Evolutionary conservation across 805 yeast genomes (phyloP), one percentile per base, ranked within the genome.

Genomic region (Candida easanensis): DNA sequence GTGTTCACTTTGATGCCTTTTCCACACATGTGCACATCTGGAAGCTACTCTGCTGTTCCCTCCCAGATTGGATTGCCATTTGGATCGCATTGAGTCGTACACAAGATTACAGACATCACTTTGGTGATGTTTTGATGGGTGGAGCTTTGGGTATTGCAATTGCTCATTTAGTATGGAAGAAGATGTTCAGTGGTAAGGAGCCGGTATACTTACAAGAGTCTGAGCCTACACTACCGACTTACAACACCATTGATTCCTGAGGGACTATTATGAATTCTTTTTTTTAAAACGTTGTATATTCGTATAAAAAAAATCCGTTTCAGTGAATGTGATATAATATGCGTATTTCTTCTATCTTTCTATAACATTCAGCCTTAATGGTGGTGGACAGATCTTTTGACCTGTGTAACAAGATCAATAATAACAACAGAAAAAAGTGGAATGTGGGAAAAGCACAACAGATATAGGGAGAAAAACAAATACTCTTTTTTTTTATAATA

Each of bases 81-180:
- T 73, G 81, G 51, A 80, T 93, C 48, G 97, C 97, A 0, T 62
- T 86, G 42, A 79, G 91, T 27, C 76, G 99, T 51, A 86, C 95
- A 2, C 84, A 84, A 53, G 98, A 91, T 64, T 89, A 89, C 64
- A 74, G 96, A 59, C 99, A 91, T 58, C 97, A 90, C 64, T 88
- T 85, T 59, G 70, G 84, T 16, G 99, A 91, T 62, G 81, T 91
- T 3, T 49, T 83, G 1, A 58, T 82, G n/a, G 99, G 99, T 9
- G 69, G 82, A 15, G 13, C 69, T 2, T 57, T 93, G 7, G 99
- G 99, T 0, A 28, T 53, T 16, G 22, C 33, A 2, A 36, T 51
- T 3, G 41, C 54, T 22, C 50, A 46, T 28, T 9, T 41, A 7
- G 35, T 53, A 1, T 51, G 46, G 40, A 36, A 30, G 14, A 57